phyloP scores from a whole-genome alignment of 192 early-diverging fungal species.

The Backusella liffmaniae region DNA sequence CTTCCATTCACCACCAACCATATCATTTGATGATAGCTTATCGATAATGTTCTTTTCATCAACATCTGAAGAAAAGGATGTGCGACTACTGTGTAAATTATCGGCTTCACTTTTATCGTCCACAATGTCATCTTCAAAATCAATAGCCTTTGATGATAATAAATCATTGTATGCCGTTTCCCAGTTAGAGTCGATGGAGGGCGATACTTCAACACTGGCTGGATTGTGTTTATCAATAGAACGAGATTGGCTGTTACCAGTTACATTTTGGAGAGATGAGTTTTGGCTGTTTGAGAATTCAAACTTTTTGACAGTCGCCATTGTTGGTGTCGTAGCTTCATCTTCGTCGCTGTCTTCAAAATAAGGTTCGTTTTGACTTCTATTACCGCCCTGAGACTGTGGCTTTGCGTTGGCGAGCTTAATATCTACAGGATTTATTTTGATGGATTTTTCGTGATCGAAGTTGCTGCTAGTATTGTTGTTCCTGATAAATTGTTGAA shows the following conservation, averaged over 20 bases:
- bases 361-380: background rate
- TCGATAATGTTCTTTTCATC: slow-evolving; percentile 5
- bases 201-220: background rate
- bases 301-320: background rate
- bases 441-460: background rate
- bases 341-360: slow-evolving; percentile 13
- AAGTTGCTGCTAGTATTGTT: background rate
- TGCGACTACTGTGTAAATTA: background rate
- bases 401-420: background rate
- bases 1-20: background rate
- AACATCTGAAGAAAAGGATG: slow-evolving; percentile 7
- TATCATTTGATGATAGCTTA: background rate
- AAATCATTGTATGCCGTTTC: slow-evolving; percentile 5
- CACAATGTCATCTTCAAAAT: slow-evolving; percentile 1
- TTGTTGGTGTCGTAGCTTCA: slow-evolving; percentile 8
- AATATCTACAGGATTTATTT: background rate
- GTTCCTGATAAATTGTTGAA: background rate
- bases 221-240: background rate
- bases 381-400: background rate
- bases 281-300: slow-evolving; percentile 1
- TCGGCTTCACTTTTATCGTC: background rate
- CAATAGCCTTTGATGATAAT: background rate
- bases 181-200: background rate
- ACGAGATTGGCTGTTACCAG: background rate
- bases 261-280: background rate